Base-by-base conservation (phyloP, 2,329 filamentous ascomycete species). In the Myriosclerotinia duriaeana region DNA sequence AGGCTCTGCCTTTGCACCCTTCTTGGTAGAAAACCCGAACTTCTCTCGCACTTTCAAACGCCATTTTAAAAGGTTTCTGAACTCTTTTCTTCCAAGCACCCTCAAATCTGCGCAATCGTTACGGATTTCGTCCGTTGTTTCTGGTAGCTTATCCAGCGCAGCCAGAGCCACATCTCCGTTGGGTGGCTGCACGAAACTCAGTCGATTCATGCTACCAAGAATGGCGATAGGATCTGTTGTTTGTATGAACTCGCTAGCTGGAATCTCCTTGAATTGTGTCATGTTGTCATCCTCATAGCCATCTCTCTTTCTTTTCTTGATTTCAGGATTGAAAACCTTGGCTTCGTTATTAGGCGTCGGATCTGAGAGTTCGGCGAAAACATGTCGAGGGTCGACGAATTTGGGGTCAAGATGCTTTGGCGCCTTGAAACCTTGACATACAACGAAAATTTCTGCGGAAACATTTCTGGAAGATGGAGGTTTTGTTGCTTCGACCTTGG, bases 281-380 rank as follows among this genome's bases (percentile, higher is more conserved):
- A 89, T 97, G 71, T 99, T 93, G 46, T 92, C 94, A 78, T 99
- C 95, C 72, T 98, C 94, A 72, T 99, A 99, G 83, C 95, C 95
- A 54, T 96, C 94, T 82, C 95, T 85, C 85, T 97, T 98, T 67
- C 95, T 84, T 86, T 97, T 99, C 84, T 98, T 99, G 76, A 92
- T 84, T 77, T 99, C 95, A 0, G 95, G 95, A 71, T 99, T 97
- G 83, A 94, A 99, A 2, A 99, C 95, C 78, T 96, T 97, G 50
- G 95, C 95, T 78, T 99, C 95, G 72, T 98, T 96, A 78, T 98
- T 99, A 1, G 93, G 92, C 0, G 89, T 90, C 1, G 91, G 87
- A 66, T 90, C 91, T 42, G 89, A 82, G n/a, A 97, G 81, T 78
- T 99, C 95, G 42, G 93, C 93, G 75, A 99, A 99, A 40, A 98